These are phyloP conservation scores for Thielaviopsis cerberus DNA, from an alignment of 2,329 filamentous ascomycete species.

Conservation along the genomic window DNA sequence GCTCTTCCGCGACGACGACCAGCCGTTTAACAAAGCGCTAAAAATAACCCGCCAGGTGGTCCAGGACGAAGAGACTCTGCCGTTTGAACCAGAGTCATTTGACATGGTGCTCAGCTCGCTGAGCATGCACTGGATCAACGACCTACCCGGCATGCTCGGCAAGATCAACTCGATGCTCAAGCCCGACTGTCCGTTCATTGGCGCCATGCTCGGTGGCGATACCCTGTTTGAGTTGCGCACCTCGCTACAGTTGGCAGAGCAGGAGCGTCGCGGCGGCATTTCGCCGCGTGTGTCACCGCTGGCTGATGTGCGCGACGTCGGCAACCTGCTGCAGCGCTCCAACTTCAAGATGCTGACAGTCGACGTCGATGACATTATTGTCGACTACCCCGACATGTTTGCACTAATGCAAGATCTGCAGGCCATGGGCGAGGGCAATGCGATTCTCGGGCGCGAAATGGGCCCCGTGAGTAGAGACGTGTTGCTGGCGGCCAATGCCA, in stretches of 20 bases:
- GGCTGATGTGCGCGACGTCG: conserved; percentile 80
- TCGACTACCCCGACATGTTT: conserved; percentile 82
- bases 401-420: conserved; percentile 86
- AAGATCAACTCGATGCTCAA: conserved; percentile 78
- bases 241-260: conserved; percentile 78
- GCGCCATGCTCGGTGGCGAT: conserved; percentile 91
- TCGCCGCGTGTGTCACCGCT: conserved; percentile 79
- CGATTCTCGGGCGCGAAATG: conserved; percentile 67
- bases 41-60: conserved; percentile 58
- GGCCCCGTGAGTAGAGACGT: conserved; percentile 65
- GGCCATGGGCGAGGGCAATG: conserved; percentile 90
- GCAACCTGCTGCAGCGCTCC: conserved; percentile 66
- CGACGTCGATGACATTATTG: conserved; percentile 90
- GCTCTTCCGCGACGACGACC: conserved; percentile 60
- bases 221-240: conserved; percentile 85
- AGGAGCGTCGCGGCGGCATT: conserved; percentile 79
- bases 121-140: conserved; percentile 93
- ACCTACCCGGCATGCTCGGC: conserved; percentile 66
- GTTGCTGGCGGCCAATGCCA: conserved; percentile 67
- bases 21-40: conserved; percentile 57
- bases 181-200: conserved; percentile 79
- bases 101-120: conserved; percentile 80
- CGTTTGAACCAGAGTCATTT: conserved; percentile 59
- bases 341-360: conserved; percentile 94
- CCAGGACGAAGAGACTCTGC: conserved; percentile 58